Evolutionary conservation across 2,329 filamentous ascomycete species (phyloP).

Genomic region (Elsinoe batatas): DNA sequence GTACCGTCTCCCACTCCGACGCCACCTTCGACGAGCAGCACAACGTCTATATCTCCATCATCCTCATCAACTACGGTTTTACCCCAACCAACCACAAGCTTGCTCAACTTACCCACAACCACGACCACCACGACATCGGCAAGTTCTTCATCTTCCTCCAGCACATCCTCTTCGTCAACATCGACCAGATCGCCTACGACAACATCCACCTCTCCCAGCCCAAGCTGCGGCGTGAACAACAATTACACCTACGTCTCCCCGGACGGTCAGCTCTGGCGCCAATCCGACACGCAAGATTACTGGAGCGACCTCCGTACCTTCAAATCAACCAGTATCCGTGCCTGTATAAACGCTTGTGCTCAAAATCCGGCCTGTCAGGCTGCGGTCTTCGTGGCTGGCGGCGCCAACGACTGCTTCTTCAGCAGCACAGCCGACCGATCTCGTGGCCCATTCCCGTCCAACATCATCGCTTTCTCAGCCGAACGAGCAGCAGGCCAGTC

Average conservation of each 20-base stretch:
- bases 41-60: too few relatives aligned
- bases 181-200: neutral
- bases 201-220: neutral
- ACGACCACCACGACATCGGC: too few relatives aligned
- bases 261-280: slow-evolving; percentile 1
- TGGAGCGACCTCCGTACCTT: neutral
- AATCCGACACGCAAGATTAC: slow-evolving; percentile 9
- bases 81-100: too few relatives aligned
- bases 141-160: neutral
- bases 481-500: neutral
- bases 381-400: slow-evolving; percentile 1
- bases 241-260: slow-evolving; percentile 6
- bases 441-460: neutral
- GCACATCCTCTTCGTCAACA: neutral
- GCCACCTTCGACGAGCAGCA: too few relatives aligned
- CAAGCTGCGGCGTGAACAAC: neutral
- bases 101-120: too few relatives aligned
- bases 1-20: too few relatives aligned
- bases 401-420: neutral
- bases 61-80: too few relatives aligned
- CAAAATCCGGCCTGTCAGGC: neutral
- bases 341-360: slow-evolving; percentile 1
- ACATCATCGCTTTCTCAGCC: neutral
- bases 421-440: neutral
- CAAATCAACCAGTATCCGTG: neutral